phyloP scores from a whole-genome alignment of 495 filamentous ascomycete genomes.

The Penicillium subrubescens region DNA sequence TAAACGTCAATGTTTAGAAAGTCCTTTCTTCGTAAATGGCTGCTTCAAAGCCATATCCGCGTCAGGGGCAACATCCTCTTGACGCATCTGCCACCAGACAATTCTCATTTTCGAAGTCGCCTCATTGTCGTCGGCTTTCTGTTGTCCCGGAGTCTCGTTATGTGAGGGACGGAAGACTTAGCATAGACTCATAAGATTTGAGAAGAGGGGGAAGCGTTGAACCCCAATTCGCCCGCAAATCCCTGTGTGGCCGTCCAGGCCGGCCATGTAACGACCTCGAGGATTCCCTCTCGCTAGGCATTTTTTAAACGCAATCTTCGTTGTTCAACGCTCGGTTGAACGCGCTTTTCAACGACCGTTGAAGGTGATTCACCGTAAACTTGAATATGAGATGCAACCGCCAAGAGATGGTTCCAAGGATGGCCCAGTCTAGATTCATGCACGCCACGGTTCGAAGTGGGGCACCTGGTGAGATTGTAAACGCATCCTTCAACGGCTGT shows the following conservation, averaged over 20 bases:
- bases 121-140: neutral
- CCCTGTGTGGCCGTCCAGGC: neutral
- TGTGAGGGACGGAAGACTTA: neutral
- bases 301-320: too few relatives aligned
- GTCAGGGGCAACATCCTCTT: neutral
- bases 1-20: neutral
- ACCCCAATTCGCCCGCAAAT: neutral
- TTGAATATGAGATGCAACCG: too few relatives aligned
- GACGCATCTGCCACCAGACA: neutral
- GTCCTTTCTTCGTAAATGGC: neutral
- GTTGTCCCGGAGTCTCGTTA: neutral
- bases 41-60: neutral
- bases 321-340: too few relatives aligned
- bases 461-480: neutral
- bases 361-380: too few relatives aligned
- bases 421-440: neutral
- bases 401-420: neutral
- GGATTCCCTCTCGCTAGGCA: too few relatives aligned
- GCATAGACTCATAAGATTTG: neutral
- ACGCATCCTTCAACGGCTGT: neutral
- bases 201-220: neutral
- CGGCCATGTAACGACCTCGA: too few relatives aligned
- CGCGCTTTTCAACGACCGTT: too few relatives aligned
- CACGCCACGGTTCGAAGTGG: neutral
- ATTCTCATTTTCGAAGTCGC: neutral